phyloP scores from a whole-genome alignment of 192 early-diverging fungal genomes.

The Martensiomyces pterosporus region DNA sequence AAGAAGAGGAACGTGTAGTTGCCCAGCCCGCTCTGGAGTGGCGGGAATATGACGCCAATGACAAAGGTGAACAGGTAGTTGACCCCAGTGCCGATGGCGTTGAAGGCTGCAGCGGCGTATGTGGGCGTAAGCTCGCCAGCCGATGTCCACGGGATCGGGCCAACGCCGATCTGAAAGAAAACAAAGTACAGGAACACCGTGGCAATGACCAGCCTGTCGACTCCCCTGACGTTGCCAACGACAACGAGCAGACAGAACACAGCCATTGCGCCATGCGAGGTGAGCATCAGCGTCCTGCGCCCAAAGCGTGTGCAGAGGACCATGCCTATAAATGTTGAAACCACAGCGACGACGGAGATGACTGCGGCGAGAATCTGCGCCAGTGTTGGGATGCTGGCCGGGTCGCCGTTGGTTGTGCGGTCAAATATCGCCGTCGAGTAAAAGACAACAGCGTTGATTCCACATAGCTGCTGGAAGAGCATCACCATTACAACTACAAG shows the following conservation, averaged over 20 bases:
- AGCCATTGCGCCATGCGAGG: constrained; percentile 56
- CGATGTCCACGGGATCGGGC: constrained; percentile 74
- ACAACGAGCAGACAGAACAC: constrained; percentile 57
- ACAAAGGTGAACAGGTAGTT: constrained; percentile 61
- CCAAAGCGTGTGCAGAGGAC: constrained; percentile 60
- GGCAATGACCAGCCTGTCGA: constrained; percentile 51
- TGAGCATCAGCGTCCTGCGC: constrained; percentile 61
- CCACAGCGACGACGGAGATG: constrained; percentile 20
- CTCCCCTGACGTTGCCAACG: constrained; percentile 52
- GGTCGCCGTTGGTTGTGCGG: constrained; percentile 2
- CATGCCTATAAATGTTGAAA: constrained; percentile 24
- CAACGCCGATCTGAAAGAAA: constrained; percentile 69
- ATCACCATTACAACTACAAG: constrained; percentile 58
- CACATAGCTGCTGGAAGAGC: constrained; percentile 71
- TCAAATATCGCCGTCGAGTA: constrained; percentile 73
- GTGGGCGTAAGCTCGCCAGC: constrained; percentile 71
- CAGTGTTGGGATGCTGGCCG: constrained; percentile 21
- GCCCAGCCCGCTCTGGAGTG: constrained; percentile 34
- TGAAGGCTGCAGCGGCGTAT: constrained; percentile 62
- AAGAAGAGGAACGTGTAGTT: constrained; percentile 62
- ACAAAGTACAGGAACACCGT: constrained; percentile 66
- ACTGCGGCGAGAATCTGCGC: constrained; percentile 32
- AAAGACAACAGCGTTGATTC: constrained; percentile 76
- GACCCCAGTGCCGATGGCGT: constrained; percentile 58
- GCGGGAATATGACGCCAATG: constrained; percentile 55